Evolutionary conservation across 129 eudicot species (phyloP).

Genomic region (Solidago caesia): DNA sequence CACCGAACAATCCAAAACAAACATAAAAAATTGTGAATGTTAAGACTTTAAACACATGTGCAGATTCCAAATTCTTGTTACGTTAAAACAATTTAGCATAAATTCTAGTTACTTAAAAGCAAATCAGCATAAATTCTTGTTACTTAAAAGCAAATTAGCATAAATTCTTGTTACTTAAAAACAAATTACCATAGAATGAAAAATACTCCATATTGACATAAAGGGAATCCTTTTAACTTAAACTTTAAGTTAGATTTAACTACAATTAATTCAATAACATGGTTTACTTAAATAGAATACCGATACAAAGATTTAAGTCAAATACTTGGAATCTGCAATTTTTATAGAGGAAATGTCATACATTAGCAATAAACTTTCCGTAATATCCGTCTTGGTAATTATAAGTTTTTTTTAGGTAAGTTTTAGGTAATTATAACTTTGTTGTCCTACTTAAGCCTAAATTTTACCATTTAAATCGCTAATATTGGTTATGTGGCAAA

Average conservation of each 20-base stretch:
- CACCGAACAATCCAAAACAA: not conserved
- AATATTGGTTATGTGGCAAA: no score
- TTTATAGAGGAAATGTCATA: no score
- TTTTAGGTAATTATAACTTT: no score
- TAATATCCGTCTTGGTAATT: no score
- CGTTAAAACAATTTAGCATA: not conserved
- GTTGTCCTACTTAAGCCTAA: no score
- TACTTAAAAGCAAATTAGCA: not conserved
- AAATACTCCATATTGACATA: not conserved
- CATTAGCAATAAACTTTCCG: no score
- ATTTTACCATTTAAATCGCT: no score
- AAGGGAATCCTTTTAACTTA: not conserved
- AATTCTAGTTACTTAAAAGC: not conserved
- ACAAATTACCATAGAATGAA: not conserved
- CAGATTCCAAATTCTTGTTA: not conserved
- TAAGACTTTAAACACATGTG: not conserved
- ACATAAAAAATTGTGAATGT: not conserved
- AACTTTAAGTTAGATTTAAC: not conserved
- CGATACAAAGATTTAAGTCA: no score
- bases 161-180: not conserved
- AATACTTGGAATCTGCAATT: no score
- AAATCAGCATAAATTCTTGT: not conserved
- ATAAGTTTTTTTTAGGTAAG: no score
- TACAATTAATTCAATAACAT: not conserved
- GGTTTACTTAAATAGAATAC: no score